phyloP scores from a whole-genome alignment of 2,329 filamentous ascomycete genomes.

The Rutstroemia sp. region DNA sequence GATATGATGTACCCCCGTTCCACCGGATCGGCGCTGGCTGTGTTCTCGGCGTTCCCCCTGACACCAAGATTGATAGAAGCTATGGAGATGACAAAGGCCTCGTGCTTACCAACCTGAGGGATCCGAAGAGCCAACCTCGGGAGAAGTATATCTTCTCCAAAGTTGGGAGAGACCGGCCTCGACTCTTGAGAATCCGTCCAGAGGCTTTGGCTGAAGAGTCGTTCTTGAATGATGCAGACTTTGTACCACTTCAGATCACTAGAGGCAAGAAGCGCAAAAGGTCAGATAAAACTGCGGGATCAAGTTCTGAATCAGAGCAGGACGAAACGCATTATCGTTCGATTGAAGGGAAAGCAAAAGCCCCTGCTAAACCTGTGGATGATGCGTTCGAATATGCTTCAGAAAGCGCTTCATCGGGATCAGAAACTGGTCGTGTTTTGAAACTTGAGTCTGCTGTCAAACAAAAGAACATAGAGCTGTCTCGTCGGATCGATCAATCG shows the following conservation, averaged over 20 bases:
- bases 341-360: slow-evolving; percentile 56
- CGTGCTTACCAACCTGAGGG: slow-evolving; percentile 38
- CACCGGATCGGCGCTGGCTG: slow-evolving; percentile 59
- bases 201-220: slow-evolving; percentile 23
- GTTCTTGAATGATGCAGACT: slow-evolving; percentile 33
- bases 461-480: slow-evolving; percentile 53
- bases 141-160: slow-evolving; percentile 42
- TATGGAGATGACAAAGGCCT: slow-evolving; percentile 42
- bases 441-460: slow-evolving; percentile 40
- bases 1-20: slow-evolving; percentile 65
- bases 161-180: slow-evolving; percentile 32
- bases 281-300: slow-evolving; percentile 21
- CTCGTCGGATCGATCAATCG: slow-evolving; percentile 53
- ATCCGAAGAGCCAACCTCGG: slow-evolving; percentile 19
- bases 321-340: slow-evolving; percentile 54
- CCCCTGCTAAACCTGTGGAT: slow-evolving; percentile 25
- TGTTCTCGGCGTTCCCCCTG: slow-evolving; percentile 57
- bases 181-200: slow-evolving; percentile 35
- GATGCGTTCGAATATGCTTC: slow-evolving; percentile 38
- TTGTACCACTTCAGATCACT: slow-evolving; percentile 38
- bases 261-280: slow-evolving; percentile 27
- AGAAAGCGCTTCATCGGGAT: slow-evolving; percentile 34
- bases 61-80: slow-evolving; percentile 60
- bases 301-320: slow-evolving; percentile 38
- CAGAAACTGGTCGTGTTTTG: slow-evolving; percentile 30